These are phyloP conservation scores for Ampelomyces quisqualis DNA, from an alignment of 2,329 filamentous ascomycete species.

Conservation along the genomic window DNA sequence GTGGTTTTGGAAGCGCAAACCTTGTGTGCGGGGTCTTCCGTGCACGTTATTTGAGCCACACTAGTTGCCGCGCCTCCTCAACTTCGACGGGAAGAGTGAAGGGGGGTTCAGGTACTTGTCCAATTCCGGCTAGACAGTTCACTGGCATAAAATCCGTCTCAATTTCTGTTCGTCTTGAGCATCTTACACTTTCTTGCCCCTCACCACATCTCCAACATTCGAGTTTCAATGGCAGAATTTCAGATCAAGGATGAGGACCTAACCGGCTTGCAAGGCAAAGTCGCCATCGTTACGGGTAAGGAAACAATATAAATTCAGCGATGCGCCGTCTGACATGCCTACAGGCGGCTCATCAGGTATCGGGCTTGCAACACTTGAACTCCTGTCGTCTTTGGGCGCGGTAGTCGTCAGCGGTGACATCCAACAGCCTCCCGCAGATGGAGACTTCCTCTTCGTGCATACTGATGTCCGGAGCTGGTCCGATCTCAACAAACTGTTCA, in stretches of 20 bases:
- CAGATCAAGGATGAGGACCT: slow-evolving; percentile 25
- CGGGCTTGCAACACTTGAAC: slow-evolving; percentile 55
- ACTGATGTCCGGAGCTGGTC: slow-evolving; percentile 54
- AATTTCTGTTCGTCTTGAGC: no score
- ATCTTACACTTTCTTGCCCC: no score
- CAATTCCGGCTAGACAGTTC: no score
- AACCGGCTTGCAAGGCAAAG: slow-evolving; percentile 20
- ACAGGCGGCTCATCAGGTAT: slow-evolving; percentile 60
- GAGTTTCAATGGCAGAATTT: slow-evolving; percentile 16
- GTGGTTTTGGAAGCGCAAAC: no score
- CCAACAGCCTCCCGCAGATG: slow-evolving; percentile 37
- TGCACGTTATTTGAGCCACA: no score
- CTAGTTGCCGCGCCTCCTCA: no score
- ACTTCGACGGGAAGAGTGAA: no score
- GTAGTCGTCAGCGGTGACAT: slow-evolving; percentile 59
- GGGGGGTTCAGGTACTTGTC: no score
- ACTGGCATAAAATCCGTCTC: no score
- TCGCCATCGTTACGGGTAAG: slow-evolving; percentile 24
- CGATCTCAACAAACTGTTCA: slow-evolving; percentile 55
- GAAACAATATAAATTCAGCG: no score
- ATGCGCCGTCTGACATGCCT: neutral
- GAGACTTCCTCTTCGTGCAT: slow-evolving; percentile 28
- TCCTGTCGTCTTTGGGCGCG: slow-evolving; percentile 56
- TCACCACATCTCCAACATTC: slow-evolving; percentile 10
- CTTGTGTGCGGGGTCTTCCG: no score